A percentile compares a stretch with the other conserved stretches of the same genome.
Evolutionary conservation across 176 grass and related monocot genomes (phyloP).

Genomic region (Eragrostis nindensis): DNA sequence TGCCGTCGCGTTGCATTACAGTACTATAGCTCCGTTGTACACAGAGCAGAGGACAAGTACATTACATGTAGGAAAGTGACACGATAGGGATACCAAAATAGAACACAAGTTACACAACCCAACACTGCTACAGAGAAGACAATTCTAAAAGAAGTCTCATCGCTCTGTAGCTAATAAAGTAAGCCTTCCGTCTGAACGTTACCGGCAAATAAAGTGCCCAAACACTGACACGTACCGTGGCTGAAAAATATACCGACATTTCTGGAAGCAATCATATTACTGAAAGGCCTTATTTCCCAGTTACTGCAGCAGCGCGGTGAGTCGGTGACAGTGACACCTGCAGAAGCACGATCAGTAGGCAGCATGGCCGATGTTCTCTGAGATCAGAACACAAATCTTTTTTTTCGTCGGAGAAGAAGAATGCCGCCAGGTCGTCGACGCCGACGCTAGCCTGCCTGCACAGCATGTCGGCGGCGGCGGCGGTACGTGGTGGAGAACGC

Average conservation of each 20-base stretch:
- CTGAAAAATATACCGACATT: slow-evolving; percentile 51
- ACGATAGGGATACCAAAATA: not conserved
- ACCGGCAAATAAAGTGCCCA: not conserved
- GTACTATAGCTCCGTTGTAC: not conserved
- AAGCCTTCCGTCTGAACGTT: not conserved
- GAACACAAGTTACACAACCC: no score
- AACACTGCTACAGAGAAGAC: slow-evolving; percentile 38
- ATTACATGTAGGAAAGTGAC: no score
- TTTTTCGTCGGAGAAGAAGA: slow-evolving; percentile 62
- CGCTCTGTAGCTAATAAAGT: slow-evolving; percentile 27
- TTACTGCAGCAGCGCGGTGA: not conserved
- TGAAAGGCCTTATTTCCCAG: not conserved
- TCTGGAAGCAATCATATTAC: not conserved
- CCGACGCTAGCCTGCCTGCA: slow-evolving; percentile 88
- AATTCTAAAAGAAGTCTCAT: slow-evolving; percentile 39
- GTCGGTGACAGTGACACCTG: not conserved
- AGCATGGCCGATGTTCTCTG: no score
- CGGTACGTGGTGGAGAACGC: not conserved
- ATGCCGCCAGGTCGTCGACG: slow-evolving; percentile 62
- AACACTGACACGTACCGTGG: not conserved
- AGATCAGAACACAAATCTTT: slow-evolving; percentile 53
- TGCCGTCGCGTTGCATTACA: not conserved
- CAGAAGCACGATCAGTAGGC: not conserved
- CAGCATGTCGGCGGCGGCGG: slow-evolving; percentile 29
- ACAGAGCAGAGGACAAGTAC: not conserved